Conservation (phyloP, 768 basidiomycete species). For the Mycena albidolilacea region DNA sequence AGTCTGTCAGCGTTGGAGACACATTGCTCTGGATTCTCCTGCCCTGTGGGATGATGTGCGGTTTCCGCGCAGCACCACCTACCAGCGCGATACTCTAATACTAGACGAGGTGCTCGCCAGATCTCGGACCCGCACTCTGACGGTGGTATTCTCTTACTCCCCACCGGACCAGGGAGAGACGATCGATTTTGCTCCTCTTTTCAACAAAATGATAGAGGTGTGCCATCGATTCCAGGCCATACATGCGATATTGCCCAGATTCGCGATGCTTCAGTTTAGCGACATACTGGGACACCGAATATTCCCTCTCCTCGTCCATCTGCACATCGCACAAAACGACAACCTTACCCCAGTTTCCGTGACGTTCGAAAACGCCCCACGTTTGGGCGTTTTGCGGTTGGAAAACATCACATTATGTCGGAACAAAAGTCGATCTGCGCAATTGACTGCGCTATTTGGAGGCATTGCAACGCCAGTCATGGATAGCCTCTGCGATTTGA, state of each 20-base stretch:
- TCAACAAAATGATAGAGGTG: slow-evolving; percentile 17
- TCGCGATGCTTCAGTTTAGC: slow-evolving; percentile 8
- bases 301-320: slow-evolving; percentile 15
- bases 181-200: slow-evolving; percentile 13
- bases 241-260: slow-evolving; percentile 17
- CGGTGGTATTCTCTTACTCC: slow-evolving; percentile 12
- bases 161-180: background rate
- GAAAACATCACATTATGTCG: slow-evolving; percentile 12
- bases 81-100: background rate
- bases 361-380: slow-evolving; percentile 13
- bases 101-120: slow-evolving; percentile 5
- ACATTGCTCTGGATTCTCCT: slow-evolving; percentile 22
- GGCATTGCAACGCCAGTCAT: slow-evolving; percentile 4
- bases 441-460: slow-evolving; percentile 6
- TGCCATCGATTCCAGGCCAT: slow-evolving; percentile 17
- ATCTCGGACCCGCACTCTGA: slow-evolving; percentile 8
- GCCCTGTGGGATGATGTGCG: slow-evolving; percentile 24
- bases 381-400: background rate
- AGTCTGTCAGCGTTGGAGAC: slow-evolving; percentile 16
- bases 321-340: slow-evolving; percentile 24
- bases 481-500: slow-evolving; percentile 8
- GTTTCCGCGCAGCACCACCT: slow-evolving; percentile 7
- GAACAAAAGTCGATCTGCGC: slow-evolving; percentile 8
- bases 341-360: background rate
- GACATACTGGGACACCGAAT: background rate